These are phyloP conservation scores for Zymoseptoria passerinii DNA, from an alignment of 2,329 filamentous ascomycete species.

Conservation along the genomic window DNA sequence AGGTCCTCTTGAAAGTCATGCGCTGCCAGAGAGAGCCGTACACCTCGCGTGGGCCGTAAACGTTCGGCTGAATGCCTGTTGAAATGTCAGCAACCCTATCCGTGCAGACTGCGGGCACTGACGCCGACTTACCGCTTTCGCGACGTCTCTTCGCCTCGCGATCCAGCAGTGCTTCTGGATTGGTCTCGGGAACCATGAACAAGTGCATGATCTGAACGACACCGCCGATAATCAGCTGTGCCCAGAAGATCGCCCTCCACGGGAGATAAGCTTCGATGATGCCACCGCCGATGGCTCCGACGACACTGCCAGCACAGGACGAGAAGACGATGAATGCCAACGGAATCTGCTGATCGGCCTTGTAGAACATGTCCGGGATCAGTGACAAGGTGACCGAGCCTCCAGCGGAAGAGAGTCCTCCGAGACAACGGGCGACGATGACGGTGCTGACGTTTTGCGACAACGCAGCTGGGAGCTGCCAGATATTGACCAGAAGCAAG, in stretches of 20 bases:
- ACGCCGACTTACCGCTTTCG: conserved; percentile 27
- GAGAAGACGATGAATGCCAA: conserved; percentile 45
- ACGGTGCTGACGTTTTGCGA: conserved; percentile 36
- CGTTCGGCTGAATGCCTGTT: conserved; percentile 38
- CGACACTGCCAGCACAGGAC: conserved; percentile 26
- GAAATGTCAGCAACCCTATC: neutral
- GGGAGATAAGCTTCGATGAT: conserved; percentile 36
- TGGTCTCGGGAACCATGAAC: conserved; percentile 63
- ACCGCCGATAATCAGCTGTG: conserved; percentile 70
- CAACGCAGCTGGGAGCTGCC: conserved; percentile 52
- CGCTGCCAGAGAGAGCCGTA: conserved; percentile 27
- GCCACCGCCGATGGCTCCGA: conserved; percentile 28
- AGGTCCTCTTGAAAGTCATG: conserved; percentile 33
- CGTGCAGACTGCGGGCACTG: neutral
- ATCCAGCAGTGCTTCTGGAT: conserved; percentile 67
- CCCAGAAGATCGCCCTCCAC: conserved; percentile 78
- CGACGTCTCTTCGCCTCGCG: conserved; percentile 63
- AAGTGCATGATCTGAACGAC: conserved; percentile 52
- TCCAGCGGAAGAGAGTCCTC: conserved; percentile 49
- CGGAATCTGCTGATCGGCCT: conserved; percentile 51
- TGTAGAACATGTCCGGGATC: conserved; percentile 54
- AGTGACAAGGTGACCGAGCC: conserved; percentile 58
- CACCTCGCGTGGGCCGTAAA: conserved; percentile 68
- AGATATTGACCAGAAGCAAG: conserved; percentile 69
- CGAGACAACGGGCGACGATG: conserved; percentile 38